Percentiles rank a stretch among this genome's conserved stretches.
phyloP scores from a whole-genome alignment of 345 rosid genomes.

The Heritiera littoralis region DNA sequence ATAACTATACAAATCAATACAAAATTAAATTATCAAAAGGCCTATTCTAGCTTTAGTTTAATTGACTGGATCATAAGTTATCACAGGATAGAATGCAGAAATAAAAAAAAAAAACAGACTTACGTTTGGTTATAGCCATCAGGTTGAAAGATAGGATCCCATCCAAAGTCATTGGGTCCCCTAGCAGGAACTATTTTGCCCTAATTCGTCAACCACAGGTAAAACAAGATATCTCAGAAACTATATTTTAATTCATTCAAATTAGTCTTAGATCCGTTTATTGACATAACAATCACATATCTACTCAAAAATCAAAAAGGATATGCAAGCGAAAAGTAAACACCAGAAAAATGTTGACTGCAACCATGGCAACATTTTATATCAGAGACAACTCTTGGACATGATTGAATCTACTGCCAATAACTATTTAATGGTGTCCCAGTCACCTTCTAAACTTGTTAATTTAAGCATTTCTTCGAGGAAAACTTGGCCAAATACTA shows the following conservation, averaged over 20 bases:
- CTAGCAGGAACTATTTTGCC: constrained; percentile 87
- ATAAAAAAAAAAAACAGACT: not conserved
- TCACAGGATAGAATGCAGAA: not conserved
- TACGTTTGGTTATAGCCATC: constrained; percentile 86
- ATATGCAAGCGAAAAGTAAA: not conserved
- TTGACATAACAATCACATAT: not conserved
- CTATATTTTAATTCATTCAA: not conserved
- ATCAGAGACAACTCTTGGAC: not conserved
- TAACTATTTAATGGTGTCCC: not conserved
- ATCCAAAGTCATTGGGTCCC: constrained; percentile 90
- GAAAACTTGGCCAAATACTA: not conserved
- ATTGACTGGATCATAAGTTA: not conserved
- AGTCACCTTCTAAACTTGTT: not conserved
- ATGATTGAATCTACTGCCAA: not conserved
- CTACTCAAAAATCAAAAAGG: not conserved
- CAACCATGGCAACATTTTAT: not conserved
- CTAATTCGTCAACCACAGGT: constrained; percentile 45
- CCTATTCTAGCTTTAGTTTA: not conserved
- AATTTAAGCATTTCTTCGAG: not conserved
- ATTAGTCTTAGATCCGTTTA: not conserved
- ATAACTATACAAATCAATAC: constrained; percentile 43
- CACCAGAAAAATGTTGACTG: not conserved
- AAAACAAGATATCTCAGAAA: not conserved
- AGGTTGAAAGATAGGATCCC: constrained; percentile 97
- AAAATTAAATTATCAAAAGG: constrained; percentile 2